Base-by-base conservation (phyloP, 1,284 basidiomycete species). In the Malassezia nana region DNA sequence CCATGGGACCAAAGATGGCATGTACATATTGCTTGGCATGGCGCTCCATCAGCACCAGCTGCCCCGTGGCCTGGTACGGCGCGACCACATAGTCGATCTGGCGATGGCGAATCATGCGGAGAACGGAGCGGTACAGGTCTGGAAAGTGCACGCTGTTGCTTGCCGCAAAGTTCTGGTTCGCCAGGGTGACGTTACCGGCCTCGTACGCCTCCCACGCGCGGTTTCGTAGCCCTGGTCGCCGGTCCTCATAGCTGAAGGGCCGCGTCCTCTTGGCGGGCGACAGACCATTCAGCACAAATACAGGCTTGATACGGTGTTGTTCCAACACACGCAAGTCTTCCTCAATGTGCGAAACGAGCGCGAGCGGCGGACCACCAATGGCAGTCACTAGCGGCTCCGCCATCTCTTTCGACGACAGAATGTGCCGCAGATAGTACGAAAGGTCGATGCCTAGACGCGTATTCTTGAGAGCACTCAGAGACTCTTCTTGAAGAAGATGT, bases 401-500 rank as follows among this genome's bases (percentile, higher is more conserved):
- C 12, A 79, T 77, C 7, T 83, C 80, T 0, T 87, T 81, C 56
- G 79, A 82, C 55, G 88, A 84, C 25, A 86, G 83, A 59, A 98
- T 80, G 51, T 81, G 79, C 49, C 84, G 81, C 42, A 98, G 80
- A 76, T 96, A 98, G 76, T 86, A 84, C 13, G 87, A 84, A 6
- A 90, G 88, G 79, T 99, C 94, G 74, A 99, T 96, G 44, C 92
- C 92, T 25, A 99, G 83, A 48, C 94, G 85, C 49, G 91, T 89
- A 75, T 94, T 89, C 43, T 86, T 82, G 50, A 99, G 81, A 6
- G 85, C 82, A 56, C 81, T 83, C 50, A 99, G 81, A 24, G 33
- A 33, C 18, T 33, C 48, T 8, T 46, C 46, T 18, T 51, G 48
- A 12, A 51, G 43, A 32, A 56, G 39, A 42, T 51, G 33, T 13